Evolutionary conservation across 1,284 basidiomycete genomes (phyloP).

Genomic region (Ustanciosporium gigantosporum): DNA sequence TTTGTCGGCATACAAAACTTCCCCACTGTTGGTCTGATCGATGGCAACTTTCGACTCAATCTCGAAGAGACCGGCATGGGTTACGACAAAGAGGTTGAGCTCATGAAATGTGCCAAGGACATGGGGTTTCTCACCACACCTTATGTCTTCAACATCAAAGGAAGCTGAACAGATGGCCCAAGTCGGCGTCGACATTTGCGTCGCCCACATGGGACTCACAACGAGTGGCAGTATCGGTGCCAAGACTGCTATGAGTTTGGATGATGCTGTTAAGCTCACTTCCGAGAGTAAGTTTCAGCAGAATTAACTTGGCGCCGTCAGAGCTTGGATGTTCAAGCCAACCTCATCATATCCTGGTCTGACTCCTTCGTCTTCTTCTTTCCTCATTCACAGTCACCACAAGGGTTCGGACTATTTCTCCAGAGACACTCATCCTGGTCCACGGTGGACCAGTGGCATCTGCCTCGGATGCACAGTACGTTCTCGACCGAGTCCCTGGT

Average conservation of each 20-base stretch:
- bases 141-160: constrained; percentile 26
- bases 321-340: no score
- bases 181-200: constrained; percentile 24
- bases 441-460: constrained; percentile 36
- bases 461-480: constrained; percentile 30
- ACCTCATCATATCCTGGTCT: no score
- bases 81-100: constrained; percentile 28
- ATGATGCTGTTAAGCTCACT: constrained; percentile 30
- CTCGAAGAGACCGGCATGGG: constrained; percentile 43
- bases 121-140: constrained; percentile 30
- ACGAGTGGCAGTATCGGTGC: constrained; percentile 33
- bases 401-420: constrained; percentile 19
- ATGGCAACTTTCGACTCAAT: constrained; percentile 34
- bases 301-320: no score
- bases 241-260: constrained; percentile 28
- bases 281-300: constrained; percentile 27
- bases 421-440: constrained; percentile 27
- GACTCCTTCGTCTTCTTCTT: neutral
- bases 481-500: constrained; percentile 21
- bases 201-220: constrained; percentile 36
- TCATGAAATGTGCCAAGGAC: constrained; percentile 27
- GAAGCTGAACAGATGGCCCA: constrained; percentile 31
- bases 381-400: constrained; percentile 10
- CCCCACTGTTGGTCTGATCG: constrained; percentile 37
- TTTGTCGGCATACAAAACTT: constrained; percentile 40